phyloP scores from a whole-genome alignment of 2,329 filamentous ascomycete genomes.

The Hypoxylon sp. region DNA sequence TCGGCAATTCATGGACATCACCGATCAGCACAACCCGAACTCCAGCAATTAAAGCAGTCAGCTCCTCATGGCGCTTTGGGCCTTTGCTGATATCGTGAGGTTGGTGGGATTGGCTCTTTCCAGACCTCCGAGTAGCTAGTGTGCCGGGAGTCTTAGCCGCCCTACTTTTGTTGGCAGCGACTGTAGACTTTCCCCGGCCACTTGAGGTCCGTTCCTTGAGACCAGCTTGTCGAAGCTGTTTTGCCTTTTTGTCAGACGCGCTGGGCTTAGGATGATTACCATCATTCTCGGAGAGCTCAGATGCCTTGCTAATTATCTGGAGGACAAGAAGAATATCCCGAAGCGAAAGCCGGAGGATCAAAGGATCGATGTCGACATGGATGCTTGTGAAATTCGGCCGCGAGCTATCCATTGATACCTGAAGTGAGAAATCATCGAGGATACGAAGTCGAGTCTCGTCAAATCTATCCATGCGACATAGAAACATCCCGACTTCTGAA shows the following conservation, averaged over 20 bases:
- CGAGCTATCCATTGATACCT: conserved; percentile 85
- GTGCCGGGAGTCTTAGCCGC: conserved; percentile 57
- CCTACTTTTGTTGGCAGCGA: conserved; percentile 59
- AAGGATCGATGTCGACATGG: conserved; percentile 87
- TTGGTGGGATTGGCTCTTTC: conserved; percentile 50
- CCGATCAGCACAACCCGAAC: conserved; percentile 94
- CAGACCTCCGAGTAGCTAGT: conserved; percentile 49
- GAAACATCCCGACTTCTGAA: conserved; percentile 95
- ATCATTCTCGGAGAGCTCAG: conserved; percentile 82
- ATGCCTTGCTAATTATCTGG: conserved; percentile 91
- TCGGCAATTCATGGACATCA: conserved; percentile 93
- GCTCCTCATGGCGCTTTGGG: conserved; percentile 73
- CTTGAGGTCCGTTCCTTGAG: conserved; percentile 71
- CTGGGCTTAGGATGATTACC: conserved; percentile 61
- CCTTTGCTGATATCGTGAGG: conserved; percentile 54
- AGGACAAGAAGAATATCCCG: conserved; percentile 94
- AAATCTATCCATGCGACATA: conserved; percentile 98
- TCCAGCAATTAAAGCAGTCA: conserved; percentile 89
- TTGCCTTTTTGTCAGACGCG: conserved; percentile 68
- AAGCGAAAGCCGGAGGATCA: conserved; percentile 90
- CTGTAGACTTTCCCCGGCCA: conserved; percentile 68
- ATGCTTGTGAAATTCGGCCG: conserved; percentile 79
- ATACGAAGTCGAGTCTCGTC: conserved; percentile 92
- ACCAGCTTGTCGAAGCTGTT: conserved; percentile 65
- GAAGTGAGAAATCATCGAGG: conserved; percentile 94